Evolutionary conservation across 75 land plant species (phyloP).

Genomic region (Picea glauca): DNA sequence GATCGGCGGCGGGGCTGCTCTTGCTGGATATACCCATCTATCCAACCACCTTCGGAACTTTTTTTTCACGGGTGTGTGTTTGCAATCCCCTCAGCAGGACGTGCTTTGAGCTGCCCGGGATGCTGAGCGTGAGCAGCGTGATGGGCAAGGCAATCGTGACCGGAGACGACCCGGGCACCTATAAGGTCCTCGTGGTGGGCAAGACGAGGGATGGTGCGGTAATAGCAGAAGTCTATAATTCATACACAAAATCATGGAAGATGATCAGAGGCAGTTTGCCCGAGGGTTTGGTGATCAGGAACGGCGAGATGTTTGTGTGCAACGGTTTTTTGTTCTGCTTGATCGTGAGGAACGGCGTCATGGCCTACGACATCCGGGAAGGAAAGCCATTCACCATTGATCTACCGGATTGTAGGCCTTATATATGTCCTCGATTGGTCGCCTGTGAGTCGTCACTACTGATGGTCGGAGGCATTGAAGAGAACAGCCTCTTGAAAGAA

Average conservation of each 20-base stretch:
- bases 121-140: not conserved
- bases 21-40: not conserved
- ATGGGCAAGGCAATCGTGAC: slow-evolving; percentile 2
- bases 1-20: slow-evolving; percentile 2
- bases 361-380: not conserved
- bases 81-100: slow-evolving; percentile 7
- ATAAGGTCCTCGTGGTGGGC: not conserved
- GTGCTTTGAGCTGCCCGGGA: not conserved
- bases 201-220: not conserved
- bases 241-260: slow-evolving; percentile 1
- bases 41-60: not conserved
- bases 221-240: not conserved
- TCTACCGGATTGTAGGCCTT: not conserved
- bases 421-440: not conserved
- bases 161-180: not conserved
- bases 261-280: not conserved
- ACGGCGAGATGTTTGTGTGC: not conserved
- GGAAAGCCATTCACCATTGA: not conserved
- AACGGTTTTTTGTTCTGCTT: not conserved
- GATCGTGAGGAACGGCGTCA: not conserved
- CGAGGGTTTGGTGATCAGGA: too few species aligned
- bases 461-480: not conserved
- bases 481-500: not conserved
- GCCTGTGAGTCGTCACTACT: not conserved
- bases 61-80: not conserved